Evolutionary conservation across 768 basidiomycete species (phyloP), one percentile per base, ranked within the genome.

Genomic region (Tylopilus plumbeoviolaceoides): DNA sequence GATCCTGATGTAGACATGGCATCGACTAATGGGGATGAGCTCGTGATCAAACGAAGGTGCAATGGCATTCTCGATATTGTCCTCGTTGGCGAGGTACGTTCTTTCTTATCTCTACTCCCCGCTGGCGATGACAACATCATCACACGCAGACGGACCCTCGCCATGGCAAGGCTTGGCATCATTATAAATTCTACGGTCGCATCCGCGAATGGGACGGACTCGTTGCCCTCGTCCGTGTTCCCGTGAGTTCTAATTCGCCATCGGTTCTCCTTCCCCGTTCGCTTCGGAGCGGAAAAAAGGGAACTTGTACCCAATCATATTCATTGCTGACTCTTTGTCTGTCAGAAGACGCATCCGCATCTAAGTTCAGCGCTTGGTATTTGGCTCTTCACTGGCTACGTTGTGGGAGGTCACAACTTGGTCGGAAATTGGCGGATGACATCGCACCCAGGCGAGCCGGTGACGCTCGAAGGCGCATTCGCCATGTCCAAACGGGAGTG

Each of bases 371-470:
- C 49, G 5, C 62, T 63, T 1, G 66, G 67, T 48, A 7, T 47
- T 14, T 71, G 69, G 61, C 74, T 89, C 39, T 83, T 89, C 58
- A 85, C 82, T 30, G 89, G 89, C 6, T 90, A 89, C 63, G 56
- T 91, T 44, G 77, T 84, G 7, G 85, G 81, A 0, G 79, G 78
- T 9, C 69, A 78, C 52, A 86, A 78, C 51, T 79, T 89, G 55
- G 85, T 87, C 15, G 89, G 89, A 5, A 83, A 82, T 51, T 89
- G 88, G 89, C 75, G 88, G 28, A 67, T 67, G 43, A 71, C 73
- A 2, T 0, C 42, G 1, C 61, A 69, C 30, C 54, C 61, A 27
- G 59, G 77, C 75, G 36, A 65, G 63, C 48, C 72, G 63, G 52
- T 78, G 0, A 74, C 75, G 11, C 81, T 80, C 66, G 87, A 89